These are phyloP conservation scores for Pestalotiopsis sp. DNA, from an alignment of 2,329 filamentous ascomycete genomes.

Conservation along the genomic window DNA sequence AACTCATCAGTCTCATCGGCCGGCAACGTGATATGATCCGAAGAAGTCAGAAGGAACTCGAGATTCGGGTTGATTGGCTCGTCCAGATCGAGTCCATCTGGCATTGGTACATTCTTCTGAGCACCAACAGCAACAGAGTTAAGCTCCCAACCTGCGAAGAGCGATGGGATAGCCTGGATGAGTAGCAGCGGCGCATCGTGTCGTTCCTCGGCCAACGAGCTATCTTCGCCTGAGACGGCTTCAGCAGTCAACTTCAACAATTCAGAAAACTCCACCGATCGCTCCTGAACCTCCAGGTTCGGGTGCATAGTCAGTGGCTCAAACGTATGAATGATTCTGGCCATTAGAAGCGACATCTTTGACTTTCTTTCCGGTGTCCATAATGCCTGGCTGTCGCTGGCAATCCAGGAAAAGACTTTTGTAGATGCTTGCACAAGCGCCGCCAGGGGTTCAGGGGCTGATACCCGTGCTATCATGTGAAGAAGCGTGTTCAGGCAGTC, in stretches of 20 bases:
- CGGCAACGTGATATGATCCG: conserved; percentile 51
- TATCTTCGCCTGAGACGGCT: conserved; percentile 70
- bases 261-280: conserved; percentile 90
- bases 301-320: conserved; percentile 82
- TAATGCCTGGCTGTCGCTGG: conserved; percentile 62
- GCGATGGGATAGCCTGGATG: conserved; percentile 84
- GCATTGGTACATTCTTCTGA: conserved; percentile 83
- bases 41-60: conserved; percentile 64
- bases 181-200: conserved; percentile 81
- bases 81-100: conserved; percentile 76
- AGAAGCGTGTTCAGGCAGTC: conserved; percentile 75
- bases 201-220: conserved; percentile 52
- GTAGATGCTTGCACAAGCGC: conserved; percentile 82
- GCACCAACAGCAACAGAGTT: conserved; percentile 87
- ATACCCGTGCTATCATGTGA: conserved; percentile 61
- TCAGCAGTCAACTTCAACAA: conserved; percentile 85
- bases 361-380: conserved; percentile 79
- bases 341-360: conserved; percentile 75
- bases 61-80: conserved; percentile 80
- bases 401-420: conserved; percentile 79
- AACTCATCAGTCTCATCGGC: conserved; percentile 67
- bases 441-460: conserved; percentile 69
- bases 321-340: conserved; percentile 78
- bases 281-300: conserved; percentile 90
- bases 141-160: conserved; percentile 85